phyloP scores from a whole-genome alignment of 2,329 filamentous ascomycete genomes.

The Aureobasidium lini region DNA sequence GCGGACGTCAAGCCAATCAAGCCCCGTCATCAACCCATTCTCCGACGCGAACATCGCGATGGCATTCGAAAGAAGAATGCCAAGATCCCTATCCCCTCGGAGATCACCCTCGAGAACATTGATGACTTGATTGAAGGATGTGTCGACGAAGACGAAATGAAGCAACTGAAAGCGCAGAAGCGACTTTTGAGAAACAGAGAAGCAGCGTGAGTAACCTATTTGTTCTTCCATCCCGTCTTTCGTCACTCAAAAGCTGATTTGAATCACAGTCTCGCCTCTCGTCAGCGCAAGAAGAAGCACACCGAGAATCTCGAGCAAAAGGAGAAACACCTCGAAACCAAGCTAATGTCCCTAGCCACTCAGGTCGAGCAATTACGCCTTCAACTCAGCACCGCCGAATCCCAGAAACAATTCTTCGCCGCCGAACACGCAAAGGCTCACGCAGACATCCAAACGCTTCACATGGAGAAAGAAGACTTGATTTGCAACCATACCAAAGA shows the following conservation, averaged over 20 bases:
- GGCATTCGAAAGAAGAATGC: slow-evolving; percentile 99
- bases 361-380: slow-evolving; percentile 61
- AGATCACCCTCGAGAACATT: slow-evolving; percentile 90
- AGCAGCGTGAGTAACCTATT: slow-evolving; percentile 63
- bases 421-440: slow-evolving; percentile 67
- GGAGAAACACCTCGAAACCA: slow-evolving; percentile 79
- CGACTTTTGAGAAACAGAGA: slow-evolving; percentile 89
- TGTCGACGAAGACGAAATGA: slow-evolving; percentile 85
- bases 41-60: slow-evolving; percentile 56
- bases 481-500: slow-evolving; percentile 83
- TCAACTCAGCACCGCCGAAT: slow-evolving; percentile 30
- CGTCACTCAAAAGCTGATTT: slow-evolving; percentile 16
- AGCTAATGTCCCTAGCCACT: slow-evolving; percentile 73
- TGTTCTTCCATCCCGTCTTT: slow-evolving; percentile 12
- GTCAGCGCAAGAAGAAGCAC: slow-evolving; percentile 96
- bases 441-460: slow-evolving; percentile 67
- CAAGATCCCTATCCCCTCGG: slow-evolving; percentile 90
- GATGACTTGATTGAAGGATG: slow-evolving; percentile 85
- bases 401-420: slow-evolving; percentile 42
- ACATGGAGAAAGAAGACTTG: slow-evolving; percentile 85
- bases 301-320: slow-evolving; percentile 94
- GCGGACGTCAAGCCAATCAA: slow-evolving; percentile 39
- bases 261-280: slow-evolving; percentile 70
- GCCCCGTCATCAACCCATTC: slow-evolving; percentile 52
- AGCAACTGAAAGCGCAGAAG: slow-evolving; percentile 98